phyloP scores from a whole-genome alignment of 352 stramenopile species.

The Globisporangium solare region DNA sequence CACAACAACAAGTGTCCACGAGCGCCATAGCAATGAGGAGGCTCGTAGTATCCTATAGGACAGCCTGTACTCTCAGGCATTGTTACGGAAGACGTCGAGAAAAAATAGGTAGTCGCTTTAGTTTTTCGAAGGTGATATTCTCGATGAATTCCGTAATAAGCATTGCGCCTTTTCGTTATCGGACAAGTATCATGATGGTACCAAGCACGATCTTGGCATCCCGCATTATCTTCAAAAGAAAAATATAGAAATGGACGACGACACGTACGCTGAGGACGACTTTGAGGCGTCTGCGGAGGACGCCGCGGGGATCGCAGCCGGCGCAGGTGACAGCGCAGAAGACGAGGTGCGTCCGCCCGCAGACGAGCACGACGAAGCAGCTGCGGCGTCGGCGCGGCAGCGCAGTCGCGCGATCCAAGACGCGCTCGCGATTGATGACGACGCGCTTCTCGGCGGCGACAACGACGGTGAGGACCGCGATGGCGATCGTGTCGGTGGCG shows the following conservation, averaged over 20 bases:
- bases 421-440: slow-evolving; percentile 6
- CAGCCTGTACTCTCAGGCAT: too few relatives aligned
- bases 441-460: slow-evolving; percentile 1
- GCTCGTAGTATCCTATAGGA: too few relatives aligned
- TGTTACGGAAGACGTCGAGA: too few relatives aligned
- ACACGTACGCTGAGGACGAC: slow-evolving; percentile 21
- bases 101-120: too few relatives aligned
- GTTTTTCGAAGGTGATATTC: too few relatives aligned
- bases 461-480: background rate
- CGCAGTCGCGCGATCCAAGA: slow-evolving; percentile 7
- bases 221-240: background rate
- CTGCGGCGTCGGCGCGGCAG: background rate
- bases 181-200: background rate
- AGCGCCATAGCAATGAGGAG: too few relatives aligned
- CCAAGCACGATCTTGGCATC: background rate
- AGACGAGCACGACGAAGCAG: background rate
- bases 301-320: too few relatives aligned
- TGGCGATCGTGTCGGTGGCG: too few relatives aligned
- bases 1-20: background rate
- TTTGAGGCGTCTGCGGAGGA: slow-evolving; percentile 18
- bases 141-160: too few relatives aligned
- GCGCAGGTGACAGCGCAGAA: slow-evolving; percentile 1
- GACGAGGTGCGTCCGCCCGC: slow-evolving; percentile 10
- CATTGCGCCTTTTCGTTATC: background rate
- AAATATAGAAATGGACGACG: slow-evolving; percentile 5